A percentile compares a stretch with the other conserved stretches of the same genome.
Evolutionary conservation across 495 filamentous ascomycete genomes (phyloP).

Genomic region (Lasiosphaeris hirsuta): DNA sequence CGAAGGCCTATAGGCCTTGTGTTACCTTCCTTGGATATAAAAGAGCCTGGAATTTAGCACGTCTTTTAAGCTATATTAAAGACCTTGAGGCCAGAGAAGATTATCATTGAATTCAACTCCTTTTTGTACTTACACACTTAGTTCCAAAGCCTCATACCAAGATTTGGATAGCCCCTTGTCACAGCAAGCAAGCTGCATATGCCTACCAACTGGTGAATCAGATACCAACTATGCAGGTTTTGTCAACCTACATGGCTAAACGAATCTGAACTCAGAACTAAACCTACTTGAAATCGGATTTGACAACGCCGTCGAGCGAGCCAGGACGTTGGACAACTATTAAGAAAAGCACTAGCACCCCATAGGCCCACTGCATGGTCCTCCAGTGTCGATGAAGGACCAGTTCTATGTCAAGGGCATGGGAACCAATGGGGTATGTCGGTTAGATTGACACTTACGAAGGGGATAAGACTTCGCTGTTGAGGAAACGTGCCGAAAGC

Average conservation of each 20-base stretch:
- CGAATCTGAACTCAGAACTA: not conserved
- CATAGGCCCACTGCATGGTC: not conserved
- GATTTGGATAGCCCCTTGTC: too few species aligned
- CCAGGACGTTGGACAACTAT: not conserved
- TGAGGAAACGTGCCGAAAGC: not conserved
- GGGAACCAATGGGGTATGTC: not conserved
- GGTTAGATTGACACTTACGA: not conserved
- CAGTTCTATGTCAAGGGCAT: not conserved
- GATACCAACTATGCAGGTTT: not conserved
- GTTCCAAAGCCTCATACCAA: too few species aligned
- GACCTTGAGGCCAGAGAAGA: too few species aligned
- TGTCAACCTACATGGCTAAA: not conserved
- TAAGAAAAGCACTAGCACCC: not conserved
- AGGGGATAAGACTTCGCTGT: not conserved
- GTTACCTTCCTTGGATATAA: too few species aligned
- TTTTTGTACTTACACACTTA: too few species aligned
- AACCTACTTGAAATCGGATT: not conserved
- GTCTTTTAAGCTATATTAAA: too few species aligned
- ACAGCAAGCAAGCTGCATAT: not conserved
- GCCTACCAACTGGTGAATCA: not conserved
- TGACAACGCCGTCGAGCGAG: not conserved
- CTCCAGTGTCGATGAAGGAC: not conserved
- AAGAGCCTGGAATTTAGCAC: too few species aligned
- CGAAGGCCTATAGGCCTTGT: too few species aligned
- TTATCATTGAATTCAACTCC: too few species aligned